These are phyloP conservation scores for Populus hybrid DNA, from an alignment of 441 rosid species.

Conservation along the genomic window DNA sequence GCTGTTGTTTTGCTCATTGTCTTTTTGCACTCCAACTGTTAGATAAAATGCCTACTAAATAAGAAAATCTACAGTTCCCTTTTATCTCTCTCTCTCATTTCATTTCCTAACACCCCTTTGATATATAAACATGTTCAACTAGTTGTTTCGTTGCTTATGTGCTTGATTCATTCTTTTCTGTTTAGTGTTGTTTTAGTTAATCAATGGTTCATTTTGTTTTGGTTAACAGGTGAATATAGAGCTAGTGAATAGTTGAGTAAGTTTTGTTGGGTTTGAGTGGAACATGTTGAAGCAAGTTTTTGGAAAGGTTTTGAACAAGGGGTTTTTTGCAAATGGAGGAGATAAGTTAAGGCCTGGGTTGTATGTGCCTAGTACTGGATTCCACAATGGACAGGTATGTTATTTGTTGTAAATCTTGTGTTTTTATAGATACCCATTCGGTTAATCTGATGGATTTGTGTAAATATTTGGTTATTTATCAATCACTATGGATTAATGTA, in stretches of 20 bases:
- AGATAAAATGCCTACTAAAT: background rate
- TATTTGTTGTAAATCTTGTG: background rate
- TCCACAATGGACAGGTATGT: conserved; percentile 58
- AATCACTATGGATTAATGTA: background rate
- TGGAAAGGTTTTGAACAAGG: conserved; percentile 33
- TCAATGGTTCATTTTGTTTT: background rate
- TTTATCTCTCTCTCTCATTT: background rate
- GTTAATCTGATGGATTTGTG: background rate
- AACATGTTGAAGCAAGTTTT: conserved; percentile 58
- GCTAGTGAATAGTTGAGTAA: background rate
- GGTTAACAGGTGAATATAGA: background rate
- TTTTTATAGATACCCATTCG: background rate
- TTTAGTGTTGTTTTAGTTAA: background rate
- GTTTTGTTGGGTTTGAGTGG: background rate
- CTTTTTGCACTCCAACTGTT: background rate
- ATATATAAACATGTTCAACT: background rate
- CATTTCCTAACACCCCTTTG: background rate
- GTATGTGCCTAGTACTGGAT: conserved; percentile 30
- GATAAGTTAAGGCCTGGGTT: conserved; percentile 41
- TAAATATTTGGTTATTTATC: background rate
- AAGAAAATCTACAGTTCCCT: background rate
- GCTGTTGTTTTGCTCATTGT: background rate
- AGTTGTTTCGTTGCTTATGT: background rate
- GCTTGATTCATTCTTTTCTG: too few species aligned
- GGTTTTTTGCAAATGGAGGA: conserved; percentile 24